These are phyloP conservation scores for Thelonectria blattea DNA, from an alignment of 2,329 filamentous ascomycete genomes.

Conservation along the genomic window DNA sequence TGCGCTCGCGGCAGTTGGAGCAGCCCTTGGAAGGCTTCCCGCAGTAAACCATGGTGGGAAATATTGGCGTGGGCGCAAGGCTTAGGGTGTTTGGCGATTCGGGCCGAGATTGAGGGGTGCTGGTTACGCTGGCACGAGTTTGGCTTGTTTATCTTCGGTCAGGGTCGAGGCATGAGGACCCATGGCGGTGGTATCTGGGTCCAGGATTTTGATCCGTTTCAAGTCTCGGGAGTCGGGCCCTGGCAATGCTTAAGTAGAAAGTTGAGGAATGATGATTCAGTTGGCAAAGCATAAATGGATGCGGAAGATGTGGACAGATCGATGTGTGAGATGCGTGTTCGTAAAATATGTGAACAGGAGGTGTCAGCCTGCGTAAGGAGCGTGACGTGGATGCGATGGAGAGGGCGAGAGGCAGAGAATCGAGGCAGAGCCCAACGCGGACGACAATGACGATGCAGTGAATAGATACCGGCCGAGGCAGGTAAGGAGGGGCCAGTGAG, in stretches of 20 bases:
- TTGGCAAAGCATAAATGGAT: neutral
- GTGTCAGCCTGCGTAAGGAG: neutral
- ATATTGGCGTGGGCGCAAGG: slow-evolving; percentile 1
- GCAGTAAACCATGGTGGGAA: slow-evolving; percentile 59
- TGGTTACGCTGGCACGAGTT: slow-evolving; percentile 11
- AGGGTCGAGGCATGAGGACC: slow-evolving; percentile 32
- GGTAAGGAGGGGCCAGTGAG: neutral
- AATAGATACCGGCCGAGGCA: neutral
- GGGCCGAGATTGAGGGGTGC: slow-evolving; percentile 6
- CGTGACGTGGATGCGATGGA: neutral
- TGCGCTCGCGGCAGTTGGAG: slow-evolving; percentile 60
- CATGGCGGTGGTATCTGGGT: slow-evolving; percentile 2
- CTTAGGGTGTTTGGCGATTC: slow-evolving; percentile 4
- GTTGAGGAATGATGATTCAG: neutral
- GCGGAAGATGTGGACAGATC: neutral
- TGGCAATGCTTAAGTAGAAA: neutral
- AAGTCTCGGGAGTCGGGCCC: neutral
- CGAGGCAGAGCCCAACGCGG: neutral
- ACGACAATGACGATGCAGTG: neutral
- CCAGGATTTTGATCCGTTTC: slow-evolving; percentile 4
- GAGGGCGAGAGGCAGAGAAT: neutral
- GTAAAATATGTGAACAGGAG: neutral
- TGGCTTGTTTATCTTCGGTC: slow-evolving; percentile 19
- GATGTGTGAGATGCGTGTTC: neutral
- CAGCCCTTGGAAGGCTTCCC: slow-evolving; percentile 64